A percentile compares a stretch with the other conserved stretches of the same genome.
phyloP scores from a whole-genome alignment of 176 grass and related monocot genomes.

The Eleusine coracana region DNA sequence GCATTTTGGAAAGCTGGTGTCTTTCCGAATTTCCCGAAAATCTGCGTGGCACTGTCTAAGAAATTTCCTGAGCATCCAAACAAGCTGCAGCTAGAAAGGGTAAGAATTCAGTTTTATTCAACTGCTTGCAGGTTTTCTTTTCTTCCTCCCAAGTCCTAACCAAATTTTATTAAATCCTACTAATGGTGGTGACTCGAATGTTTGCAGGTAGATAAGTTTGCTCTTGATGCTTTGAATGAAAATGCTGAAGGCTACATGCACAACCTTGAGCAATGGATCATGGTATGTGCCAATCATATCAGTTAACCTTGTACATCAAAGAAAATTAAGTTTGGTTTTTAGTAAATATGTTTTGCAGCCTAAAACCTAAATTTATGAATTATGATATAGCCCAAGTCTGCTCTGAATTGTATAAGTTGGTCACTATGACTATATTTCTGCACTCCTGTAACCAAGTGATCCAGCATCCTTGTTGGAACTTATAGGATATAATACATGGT shows the following conservation, averaged over 20 bases:
- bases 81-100: slow-evolving; percentile 90
- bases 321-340: neutral
- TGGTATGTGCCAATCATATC: slow-evolving; percentile 54
- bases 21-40: slow-evolving; percentile 87
- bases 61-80: slow-evolving; percentile 96
- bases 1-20: slow-evolving; percentile 92
- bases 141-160: no score
- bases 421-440: slow-evolving; percentile 12
- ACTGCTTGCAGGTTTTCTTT: neutral
- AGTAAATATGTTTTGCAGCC: slow-evolving; percentile 12
- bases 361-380: neutral
- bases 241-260: slow-evolving; percentile 96
- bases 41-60: slow-evolving; percentile 82
- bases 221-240: slow-evolving; percentile 90
- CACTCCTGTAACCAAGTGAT: neutral
- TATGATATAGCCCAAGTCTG: neutral
- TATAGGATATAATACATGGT: neutral
- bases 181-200: slow-evolving; percentile 2
- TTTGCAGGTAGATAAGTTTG: slow-evolving; percentile 89
- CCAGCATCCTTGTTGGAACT: neutral
- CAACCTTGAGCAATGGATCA: slow-evolving; percentile 90
- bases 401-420: neutral
- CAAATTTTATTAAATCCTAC: slow-evolving; percentile 23
- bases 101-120: slow-evolving; percentile 38
- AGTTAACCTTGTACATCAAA: neutral